Evolutionary conservation across 352 stramenopile species (phyloP).

Genomic region (Peronospora tabacina): DNA sequence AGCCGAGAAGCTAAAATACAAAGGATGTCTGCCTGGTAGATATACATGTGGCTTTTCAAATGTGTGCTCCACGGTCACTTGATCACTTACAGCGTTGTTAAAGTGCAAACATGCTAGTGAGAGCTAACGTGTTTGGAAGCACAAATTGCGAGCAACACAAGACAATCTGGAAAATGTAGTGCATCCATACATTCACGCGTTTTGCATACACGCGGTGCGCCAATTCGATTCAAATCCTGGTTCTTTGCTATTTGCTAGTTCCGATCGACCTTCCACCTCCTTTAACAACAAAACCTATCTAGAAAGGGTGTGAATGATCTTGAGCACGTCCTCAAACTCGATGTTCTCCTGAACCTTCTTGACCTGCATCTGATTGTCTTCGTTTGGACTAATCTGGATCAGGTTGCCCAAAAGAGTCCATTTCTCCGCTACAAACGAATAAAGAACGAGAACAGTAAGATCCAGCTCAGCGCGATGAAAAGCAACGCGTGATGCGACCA

Average conservation of each 20-base stretch:
- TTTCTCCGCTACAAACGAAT: conserved; percentile 39
- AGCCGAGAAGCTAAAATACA: conserved; percentile 25
- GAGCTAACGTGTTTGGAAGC: background rate
- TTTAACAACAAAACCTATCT: conserved; percentile 64
- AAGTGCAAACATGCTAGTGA: background rate
- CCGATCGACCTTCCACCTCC: conserved; percentile 11
- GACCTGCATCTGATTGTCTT: conserved; percentile 81
- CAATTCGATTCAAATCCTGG: conserved; percentile 20
- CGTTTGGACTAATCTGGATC: conserved; percentile 57
- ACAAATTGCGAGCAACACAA: background rate
- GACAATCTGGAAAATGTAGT: conserved; percentile 7
- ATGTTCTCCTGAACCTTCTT: conserved; percentile 86
- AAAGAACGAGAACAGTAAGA: conserved; percentile 13
- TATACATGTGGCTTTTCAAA: conserved; percentile 17
- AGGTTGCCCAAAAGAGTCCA: conserved; percentile 56
- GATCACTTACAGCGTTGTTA: conserved; percentile 2
- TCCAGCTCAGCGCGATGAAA: conserved; percentile 7
- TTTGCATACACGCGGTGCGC: conserved; percentile 4
- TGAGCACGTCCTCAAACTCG: conserved; percentile 77
- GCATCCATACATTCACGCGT: conserved; percentile 9
- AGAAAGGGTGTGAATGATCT: conserved; percentile 82
- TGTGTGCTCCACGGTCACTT: conserved; percentile 9
- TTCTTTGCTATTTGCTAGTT: conserved; percentile 22
- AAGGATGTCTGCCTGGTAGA: conserved; percentile 16
- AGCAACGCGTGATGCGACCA: conserved; percentile 7